Base-by-base conservation (phyloP, 2,329 filamentous ascomycete species). In the Fusarium sambucinum region DNA sequence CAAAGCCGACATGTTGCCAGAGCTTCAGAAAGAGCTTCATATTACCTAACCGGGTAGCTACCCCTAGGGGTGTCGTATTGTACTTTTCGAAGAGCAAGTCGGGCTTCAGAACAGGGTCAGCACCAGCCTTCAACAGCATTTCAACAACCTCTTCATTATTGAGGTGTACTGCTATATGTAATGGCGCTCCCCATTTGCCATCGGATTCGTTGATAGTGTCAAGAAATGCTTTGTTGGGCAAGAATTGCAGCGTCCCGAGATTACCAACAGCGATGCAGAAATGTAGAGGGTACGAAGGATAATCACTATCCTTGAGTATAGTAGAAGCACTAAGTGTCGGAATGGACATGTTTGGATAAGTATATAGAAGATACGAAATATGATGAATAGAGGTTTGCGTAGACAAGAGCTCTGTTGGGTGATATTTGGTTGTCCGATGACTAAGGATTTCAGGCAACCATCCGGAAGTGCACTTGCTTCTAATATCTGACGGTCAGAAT, bases 191-290 rank as follows among this genome's bases (percentile, higher is more conserved):
- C 30, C 45, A 48, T 25, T n/a, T 13, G 4, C 4, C 12, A n/a
- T 48, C 45, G 6, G 30, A 6, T 48, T 48, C 12, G 17, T 35
- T n/a, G 19, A 48, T n/a, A 17, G 21, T n/a, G 21, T 48, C 19
- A 25, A 17, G 45, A 21, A 30, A 33, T 12, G 30, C 30, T n/a
- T 48, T 23, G 19, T 25, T 13, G 19, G 35, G 21, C 21, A 48
- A n/a, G 32, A 33, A 48, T 48, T 48, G 45, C n/a, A 48, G 30
- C 16, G 21, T 48, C 8, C 30, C 45, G 9, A 48, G 45, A 48
- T 35, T n/a, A n/a, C 45, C 21, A 35, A 33, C 17, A 33, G 45
- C 29, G 17, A 48, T 32, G 17, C 19, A 35, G 11, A 23, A 35
- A 23, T 33, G 45, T 17, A 48, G 17, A 35, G 45, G 45, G 19